Conservation (phyloP, 108 stramenopile species). For the Aurantiochytrium sp. region DNA sequence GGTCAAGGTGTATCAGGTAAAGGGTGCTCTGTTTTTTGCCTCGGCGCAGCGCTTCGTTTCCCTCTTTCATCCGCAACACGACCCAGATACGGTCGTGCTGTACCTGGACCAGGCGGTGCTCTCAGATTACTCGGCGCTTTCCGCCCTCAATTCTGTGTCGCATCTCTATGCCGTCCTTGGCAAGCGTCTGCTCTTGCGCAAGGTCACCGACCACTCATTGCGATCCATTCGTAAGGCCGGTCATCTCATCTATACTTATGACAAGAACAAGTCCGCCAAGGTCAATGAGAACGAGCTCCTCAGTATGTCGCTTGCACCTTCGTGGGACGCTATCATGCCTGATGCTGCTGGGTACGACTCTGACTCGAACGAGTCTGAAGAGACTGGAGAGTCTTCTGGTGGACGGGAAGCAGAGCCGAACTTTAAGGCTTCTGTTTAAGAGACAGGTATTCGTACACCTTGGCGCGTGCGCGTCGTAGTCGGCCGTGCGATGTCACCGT, state of each 20-base stretch:
- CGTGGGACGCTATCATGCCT: background rate
- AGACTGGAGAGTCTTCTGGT: too few relatives aligned
- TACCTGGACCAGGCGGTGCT: slow-evolving; percentile 29
- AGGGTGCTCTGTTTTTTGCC: slow-evolving; percentile 34
- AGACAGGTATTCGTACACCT: too few relatives aligned
- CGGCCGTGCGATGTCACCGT: too few relatives aligned
- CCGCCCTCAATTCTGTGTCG: slow-evolving; percentile 20
- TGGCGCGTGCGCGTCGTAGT: too few relatives aligned
- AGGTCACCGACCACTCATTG: slow-evolving; percentile 19
- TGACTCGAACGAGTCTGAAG: too few relatives aligned
- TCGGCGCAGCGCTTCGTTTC: slow-evolving; percentile 18
- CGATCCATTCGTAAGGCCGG: slow-evolving; percentile 11
- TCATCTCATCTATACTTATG: background rate
- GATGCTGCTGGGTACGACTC: background rate
- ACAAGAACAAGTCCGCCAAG: background rate
- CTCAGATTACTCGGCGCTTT: slow-evolving; percentile 38
- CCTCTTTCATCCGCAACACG: slow-evolving; percentile 29
- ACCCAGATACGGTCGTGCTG: slow-evolving; percentile 30
- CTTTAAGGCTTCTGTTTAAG: too few relatives aligned
- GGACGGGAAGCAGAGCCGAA: too few relatives aligned
- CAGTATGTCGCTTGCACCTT: background rate
- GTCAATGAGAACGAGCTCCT: background rate
- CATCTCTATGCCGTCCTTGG: slow-evolving; percentile 21
- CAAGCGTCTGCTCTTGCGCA: slow-evolving; percentile 28
- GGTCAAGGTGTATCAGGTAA: slow-evolving; percentile 32